Conservation (phyloP, 805 yeast genomes). For the Ogataea siamensis region DNA sequence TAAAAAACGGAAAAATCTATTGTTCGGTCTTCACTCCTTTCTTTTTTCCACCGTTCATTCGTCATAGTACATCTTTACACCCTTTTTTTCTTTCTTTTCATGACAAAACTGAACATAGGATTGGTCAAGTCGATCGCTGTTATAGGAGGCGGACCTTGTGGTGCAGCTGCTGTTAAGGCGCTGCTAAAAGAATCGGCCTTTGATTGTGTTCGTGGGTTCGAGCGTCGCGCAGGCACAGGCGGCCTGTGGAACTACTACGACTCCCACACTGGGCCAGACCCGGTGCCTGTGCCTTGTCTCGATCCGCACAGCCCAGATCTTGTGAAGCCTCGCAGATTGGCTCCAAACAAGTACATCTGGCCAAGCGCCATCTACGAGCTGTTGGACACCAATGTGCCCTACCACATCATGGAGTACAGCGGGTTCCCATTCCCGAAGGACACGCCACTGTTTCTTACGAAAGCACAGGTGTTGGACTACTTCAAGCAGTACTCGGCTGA, state of each 20-base stretch:
- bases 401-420: conserved; percentile 64
- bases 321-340: conserved; percentile 13
- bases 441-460: conserved; percentile 52
- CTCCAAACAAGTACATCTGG: conserved; percentile 34
- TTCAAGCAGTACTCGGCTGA: conserved; percentile 49
- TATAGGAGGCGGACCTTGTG: conserved; percentile 80
- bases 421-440: conserved; percentile 48
- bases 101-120: conserved; percentile 15
- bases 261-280: conserved; percentile 19
- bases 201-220: conserved; percentile 54
- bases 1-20: not conserved
- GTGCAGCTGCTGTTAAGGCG: conserved; percentile 65
- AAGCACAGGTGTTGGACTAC: conserved; percentile 59
- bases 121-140: conserved; percentile 48
- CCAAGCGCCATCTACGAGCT: conserved; percentile 61
- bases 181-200: conserved; percentile 49
- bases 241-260: conserved; percentile 75
- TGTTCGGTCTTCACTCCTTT: not conserved
- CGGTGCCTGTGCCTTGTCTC: conserved; percentile 29
- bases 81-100: conserved; percentile 2
- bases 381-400: conserved; percentile 70
- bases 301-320: conserved; percentile 23
- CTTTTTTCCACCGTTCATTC: conserved; percentile 1
- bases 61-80: conserved; percentile 7
- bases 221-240: conserved; percentile 57